phyloP scores from a whole-genome alignment of 2,329 filamentous ascomycete species.

The Trichoderma lentiforme region DNA sequence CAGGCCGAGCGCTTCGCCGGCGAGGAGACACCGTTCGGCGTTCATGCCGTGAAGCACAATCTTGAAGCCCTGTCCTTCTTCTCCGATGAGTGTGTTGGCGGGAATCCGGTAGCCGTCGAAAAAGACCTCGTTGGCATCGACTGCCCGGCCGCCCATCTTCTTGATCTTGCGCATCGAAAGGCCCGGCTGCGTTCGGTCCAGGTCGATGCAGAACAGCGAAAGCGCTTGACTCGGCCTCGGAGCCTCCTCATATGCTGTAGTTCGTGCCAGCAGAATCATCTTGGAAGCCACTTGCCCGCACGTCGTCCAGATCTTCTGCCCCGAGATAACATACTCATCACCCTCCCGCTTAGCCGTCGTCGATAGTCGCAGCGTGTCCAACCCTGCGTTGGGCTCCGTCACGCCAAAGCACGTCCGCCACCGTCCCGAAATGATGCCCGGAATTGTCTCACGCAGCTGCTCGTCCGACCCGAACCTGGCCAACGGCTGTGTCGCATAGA shows the following conservation, averaged over 20 bases:
- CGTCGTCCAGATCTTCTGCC: conserved; percentile 89
- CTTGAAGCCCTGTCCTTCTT: conserved; percentile 74
- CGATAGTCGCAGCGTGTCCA: conserved; percentile 70
- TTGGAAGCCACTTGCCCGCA: conserved; percentile 77
- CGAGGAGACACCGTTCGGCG: conserved; percentile 70
- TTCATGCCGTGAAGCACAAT: conserved; percentile 80
- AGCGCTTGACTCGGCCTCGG: conserved; percentile 70
- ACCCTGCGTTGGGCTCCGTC: conserved; percentile 77
- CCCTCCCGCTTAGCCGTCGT: conserved; percentile 57
- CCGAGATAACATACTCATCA: conserved; percentile 63
- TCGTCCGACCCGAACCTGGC: conserved; percentile 67
- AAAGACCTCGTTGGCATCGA: conserved; percentile 85
- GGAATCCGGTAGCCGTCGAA: conserved; percentile 75
- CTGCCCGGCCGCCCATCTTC: conserved; percentile 81
- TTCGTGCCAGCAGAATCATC: conserved; percentile 80
- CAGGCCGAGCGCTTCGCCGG: conserved; percentile 75
- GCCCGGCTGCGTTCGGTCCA: conserved; percentile 58
- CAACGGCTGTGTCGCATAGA: conserved; percentile 73
- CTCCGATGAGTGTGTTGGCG: conserved; percentile 61
- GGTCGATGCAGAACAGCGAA: conserved; percentile 76
- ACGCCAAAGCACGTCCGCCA: conserved; percentile 78
- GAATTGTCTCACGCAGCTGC: conserved; percentile 62
- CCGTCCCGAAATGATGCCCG: conserved; percentile 67
- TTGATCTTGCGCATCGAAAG: conserved; percentile 69
- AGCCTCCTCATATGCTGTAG: conserved; percentile 64